A percentile compares a stretch with the other conserved stretches of the same genome.
phyloP scores from a whole-genome alignment of 73 alveolate species.

The Tetrahymena elliotti region DNA sequence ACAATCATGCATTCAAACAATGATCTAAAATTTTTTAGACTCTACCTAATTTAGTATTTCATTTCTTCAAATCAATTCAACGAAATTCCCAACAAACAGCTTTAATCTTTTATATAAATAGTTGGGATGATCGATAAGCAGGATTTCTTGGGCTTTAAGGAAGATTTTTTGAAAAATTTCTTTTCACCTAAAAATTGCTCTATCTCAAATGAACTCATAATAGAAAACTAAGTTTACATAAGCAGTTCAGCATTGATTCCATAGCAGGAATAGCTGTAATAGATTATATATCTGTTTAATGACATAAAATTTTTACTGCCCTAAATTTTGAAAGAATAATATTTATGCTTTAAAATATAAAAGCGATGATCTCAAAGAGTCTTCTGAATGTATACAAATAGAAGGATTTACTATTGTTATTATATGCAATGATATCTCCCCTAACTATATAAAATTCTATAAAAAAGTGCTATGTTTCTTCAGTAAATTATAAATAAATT shows the following conservation, averaged over 20 bases:
- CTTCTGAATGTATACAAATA: not conserved
- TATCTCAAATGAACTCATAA: not conserved
- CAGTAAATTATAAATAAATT: not conserved
- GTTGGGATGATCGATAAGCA: not conserved
- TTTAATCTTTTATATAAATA: not conserved
- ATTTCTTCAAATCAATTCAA: not conserved
- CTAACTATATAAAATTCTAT: not conserved
- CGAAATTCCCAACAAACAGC: not conserved
- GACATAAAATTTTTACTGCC: too few relatives aligned
- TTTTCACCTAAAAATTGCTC: not conserved
- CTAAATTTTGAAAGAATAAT: too few relatives aligned
- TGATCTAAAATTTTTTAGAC: not conserved
- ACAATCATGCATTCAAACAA: not conserved
- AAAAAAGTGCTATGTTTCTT: not conserved
- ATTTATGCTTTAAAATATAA: not conserved
- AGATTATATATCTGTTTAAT: too few relatives aligned
- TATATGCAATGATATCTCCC: not conserved
- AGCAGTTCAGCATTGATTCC: not conserved
- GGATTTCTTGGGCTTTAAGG: not conserved
- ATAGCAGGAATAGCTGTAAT: not conserved
- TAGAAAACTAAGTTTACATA: not conserved
- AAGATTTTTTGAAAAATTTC: not conserved
- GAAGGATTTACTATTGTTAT: not conserved
- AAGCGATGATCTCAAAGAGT: not conserved
- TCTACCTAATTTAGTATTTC: not conserved